These are phyloP conservation scores for Saposhnikovia divaricata DNA, from an alignment of 129 eudicot genomes.

Conservation along the genomic window DNA sequence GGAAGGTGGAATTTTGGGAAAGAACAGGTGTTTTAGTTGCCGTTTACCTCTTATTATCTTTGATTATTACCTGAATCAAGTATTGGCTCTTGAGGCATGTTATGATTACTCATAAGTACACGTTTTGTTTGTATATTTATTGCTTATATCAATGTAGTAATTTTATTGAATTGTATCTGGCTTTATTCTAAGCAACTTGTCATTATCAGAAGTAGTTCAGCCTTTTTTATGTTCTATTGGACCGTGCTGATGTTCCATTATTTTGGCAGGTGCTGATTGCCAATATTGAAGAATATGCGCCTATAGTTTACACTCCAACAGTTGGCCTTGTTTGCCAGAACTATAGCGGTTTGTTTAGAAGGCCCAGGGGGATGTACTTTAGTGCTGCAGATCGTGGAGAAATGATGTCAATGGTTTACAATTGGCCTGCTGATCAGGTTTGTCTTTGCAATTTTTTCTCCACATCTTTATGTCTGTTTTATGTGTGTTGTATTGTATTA, in stretches of 20 bases:
- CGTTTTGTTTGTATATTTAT: neutral
- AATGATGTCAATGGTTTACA: slow-evolving; percentile 99
- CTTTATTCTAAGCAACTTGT: neutral
- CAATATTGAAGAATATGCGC: slow-evolving; percentile 95
- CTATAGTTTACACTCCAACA: slow-evolving; percentile 92
- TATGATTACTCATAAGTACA: neutral
- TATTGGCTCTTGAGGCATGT: neutral
- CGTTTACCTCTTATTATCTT: neutral
- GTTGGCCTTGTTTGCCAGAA: slow-evolving; percentile 99
- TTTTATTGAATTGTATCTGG: neutral
- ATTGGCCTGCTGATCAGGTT: slow-evolving; percentile 99
- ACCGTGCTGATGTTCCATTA: slow-evolving; percentile 1
- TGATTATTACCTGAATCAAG: neutral
- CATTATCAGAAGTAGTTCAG: neutral
- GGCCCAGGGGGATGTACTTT: slow-evolving; percentile 97
- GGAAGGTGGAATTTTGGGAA: neutral
- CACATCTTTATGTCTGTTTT: neutral
- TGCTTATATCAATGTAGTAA: neutral
- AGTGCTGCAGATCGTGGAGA: slow-evolving; percentile 97
- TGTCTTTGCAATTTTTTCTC: neutral
- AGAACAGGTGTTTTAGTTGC: neutral
- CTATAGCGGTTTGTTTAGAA: slow-evolving; percentile 87
- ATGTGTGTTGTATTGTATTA: neutral
- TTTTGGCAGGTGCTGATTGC: slow-evolving; percentile 71
- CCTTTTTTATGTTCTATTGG: neutral